Conservation (phyloP, 352 stramenopile species). For the Phytophthora pini region DNA sequence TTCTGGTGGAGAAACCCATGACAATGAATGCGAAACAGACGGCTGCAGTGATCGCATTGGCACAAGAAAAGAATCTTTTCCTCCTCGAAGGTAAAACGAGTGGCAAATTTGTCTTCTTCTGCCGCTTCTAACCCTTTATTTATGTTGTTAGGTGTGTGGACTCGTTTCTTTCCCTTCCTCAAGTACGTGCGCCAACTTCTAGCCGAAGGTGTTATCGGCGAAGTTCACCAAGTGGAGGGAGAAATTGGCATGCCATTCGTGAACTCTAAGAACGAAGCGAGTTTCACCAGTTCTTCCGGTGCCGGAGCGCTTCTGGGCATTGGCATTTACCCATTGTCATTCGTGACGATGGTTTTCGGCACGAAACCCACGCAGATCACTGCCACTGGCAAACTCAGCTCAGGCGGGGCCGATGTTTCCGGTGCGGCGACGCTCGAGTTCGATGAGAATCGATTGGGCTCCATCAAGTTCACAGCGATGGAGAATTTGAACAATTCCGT, state of each 20-base stretch:
- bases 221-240: conserved; percentile 66
- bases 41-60: conserved; percentile 60
- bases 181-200: conserved; percentile 66
- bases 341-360: conserved; percentile 74
- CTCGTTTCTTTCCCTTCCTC: conserved; percentile 83
- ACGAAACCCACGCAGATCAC: conserved; percentile 49
- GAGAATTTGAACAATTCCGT: conserved; percentile 66
- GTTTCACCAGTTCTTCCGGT: conserved; percentile 46
- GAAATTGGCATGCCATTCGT: conserved; percentile 42
- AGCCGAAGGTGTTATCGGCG: conserved; percentile 53
- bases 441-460: conserved; percentile 47
- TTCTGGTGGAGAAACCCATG: conserved; percentile 94
- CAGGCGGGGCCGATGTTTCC: conserved; percentile 58
- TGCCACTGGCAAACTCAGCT: conserved; percentile 46
- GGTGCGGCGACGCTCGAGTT: conserved; percentile 62
- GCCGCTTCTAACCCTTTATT: conserved; percentile 18
- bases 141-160: conserved; percentile 82
- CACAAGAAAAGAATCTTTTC: conserved; percentile 70
- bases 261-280: conserved; percentile 19
- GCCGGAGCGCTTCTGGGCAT: conserved; percentile 77
- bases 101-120: conserved; percentile 16
- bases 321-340: conserved; percentile 82
- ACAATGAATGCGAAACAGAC: conserved; percentile 84
- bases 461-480: conserved; percentile 63
- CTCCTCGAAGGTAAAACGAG: conserved; percentile 71